These are phyloP conservation scores for Polytrichum commune DNA, from an alignment of 225 moss, liverwort and hornwort species.

Conservation along the genomic window DNA sequence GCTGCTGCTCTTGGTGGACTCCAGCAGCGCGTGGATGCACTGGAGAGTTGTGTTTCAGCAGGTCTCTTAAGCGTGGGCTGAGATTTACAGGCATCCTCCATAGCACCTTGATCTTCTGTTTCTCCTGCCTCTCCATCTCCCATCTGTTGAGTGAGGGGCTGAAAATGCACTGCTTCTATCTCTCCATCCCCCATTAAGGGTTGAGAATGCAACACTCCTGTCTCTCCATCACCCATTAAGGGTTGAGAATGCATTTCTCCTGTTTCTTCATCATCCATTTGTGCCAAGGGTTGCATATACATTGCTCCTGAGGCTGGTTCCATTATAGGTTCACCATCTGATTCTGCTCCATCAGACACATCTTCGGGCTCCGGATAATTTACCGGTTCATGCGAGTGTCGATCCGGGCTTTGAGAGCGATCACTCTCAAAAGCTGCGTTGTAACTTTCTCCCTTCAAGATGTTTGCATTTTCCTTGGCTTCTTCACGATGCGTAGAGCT, in stretches of 20 bases:
- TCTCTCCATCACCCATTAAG: not conserved
- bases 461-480: slow-evolving; percentile 11
- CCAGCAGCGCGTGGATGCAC: slow-evolving; percentile 4
- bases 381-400: slow-evolving; percentile 22
- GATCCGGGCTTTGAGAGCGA: slow-evolving; percentile 38
- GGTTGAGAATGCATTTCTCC: not conserved
- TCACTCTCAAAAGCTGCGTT: slow-evolving; percentile 45
- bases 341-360: too few relatives aligned
- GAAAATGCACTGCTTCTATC: not conserved
- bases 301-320: slow-evolving; percentile 24
- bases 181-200: not conserved
- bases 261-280: slow-evolving; percentile 7
- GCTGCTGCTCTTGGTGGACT: slow-evolving; percentile 11
- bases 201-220: not conserved
- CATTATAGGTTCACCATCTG: slow-evolving; percentile 18
- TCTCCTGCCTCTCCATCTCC: slow-evolving; percentile 9
- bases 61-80: slow-evolving; percentile 10
- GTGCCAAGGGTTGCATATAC: slow-evolving; percentile 8
- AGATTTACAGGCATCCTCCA: slow-evolving; percentile 1
- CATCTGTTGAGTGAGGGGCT: too few relatives aligned
- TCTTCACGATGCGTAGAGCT: slow-evolving; percentile 9
- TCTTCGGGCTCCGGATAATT: slow-evolving; percentile 4
- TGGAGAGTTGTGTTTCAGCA: slow-evolving; percentile 8
- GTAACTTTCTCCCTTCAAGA: slow-evolving; percentile 33
- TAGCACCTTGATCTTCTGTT: too few relatives aligned